Percentiles rank a stretch among this genome's conserved stretches.
Evolutionary conservation across 345 rosid genomes (phyloP).

Genomic region (Cardamine chenopodiifolia): DNA sequence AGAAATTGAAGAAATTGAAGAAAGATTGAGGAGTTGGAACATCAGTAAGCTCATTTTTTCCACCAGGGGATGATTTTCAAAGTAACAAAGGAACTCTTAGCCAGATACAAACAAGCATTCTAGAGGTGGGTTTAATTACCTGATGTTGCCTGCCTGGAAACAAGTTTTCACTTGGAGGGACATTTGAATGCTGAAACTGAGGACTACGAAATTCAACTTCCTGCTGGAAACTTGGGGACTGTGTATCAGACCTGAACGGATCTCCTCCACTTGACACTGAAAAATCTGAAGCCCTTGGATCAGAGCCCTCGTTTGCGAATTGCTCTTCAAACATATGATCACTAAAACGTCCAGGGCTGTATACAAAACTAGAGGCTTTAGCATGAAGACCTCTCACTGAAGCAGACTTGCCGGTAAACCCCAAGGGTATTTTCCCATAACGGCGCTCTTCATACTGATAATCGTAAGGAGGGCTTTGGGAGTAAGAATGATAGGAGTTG

Average conservation of each 20-base stretch:
- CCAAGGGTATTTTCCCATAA: constrained; percentile 70
- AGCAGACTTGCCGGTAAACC: constrained; percentile 82
- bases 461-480: constrained; percentile 99
- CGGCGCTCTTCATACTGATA: constrained; percentile 90
- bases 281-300: constrained; percentile 77
- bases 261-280: constrained; percentile 87
- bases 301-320: constrained; percentile 85
- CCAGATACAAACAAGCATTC: constrained; percentile 23
- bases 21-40: constrained; percentile 27
- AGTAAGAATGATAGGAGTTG: constrained; percentile 95
- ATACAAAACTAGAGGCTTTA: constrained; percentile 70
- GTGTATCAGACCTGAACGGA: constrained; percentile 59
- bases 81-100: constrained; percentile 1
- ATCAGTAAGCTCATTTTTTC: constrained; percentile 13
- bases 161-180: constrained; percentile 45
- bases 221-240: constrained; percentile 74
- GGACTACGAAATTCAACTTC: constrained; percentile 66
- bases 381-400: constrained; percentile 72
- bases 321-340: constrained; percentile 70
- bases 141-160: constrained; percentile 51
- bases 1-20: constrained; percentile 42
- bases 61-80: constrained; percentile 13
- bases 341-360: constrained; percentile 75
- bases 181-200: constrained; percentile 52
- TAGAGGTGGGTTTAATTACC: constrained; percentile 29